Conservation (phyloP, 78 protist genomes). For the Pigoraptor vietnamica region DNA sequence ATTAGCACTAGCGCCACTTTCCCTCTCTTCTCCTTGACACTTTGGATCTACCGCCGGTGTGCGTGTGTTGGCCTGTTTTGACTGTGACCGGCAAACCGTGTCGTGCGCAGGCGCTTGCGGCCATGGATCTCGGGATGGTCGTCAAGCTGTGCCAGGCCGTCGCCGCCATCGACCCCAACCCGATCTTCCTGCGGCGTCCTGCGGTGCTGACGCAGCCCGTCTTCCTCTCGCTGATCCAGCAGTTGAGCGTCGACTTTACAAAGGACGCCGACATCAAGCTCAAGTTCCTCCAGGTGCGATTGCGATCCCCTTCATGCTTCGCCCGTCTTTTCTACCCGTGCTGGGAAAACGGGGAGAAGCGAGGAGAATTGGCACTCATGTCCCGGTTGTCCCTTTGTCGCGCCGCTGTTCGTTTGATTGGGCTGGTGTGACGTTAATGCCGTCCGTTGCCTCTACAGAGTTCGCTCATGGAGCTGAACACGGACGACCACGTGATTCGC, state of each 20-base stretch:
- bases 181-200: neutral
- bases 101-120: neutral
- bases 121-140: neutral
- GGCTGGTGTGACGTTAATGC: neutral
- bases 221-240: neutral
- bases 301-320: too few species aligned
- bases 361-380: neutral
- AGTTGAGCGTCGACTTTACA: neutral
- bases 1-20: too few species aligned
- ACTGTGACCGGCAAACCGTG: too few species aligned
- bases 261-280: neutral
- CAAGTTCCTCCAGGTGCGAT: neutral
- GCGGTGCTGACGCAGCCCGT: neutral
- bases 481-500: neutral
- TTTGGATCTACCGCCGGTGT: too few species aligned
- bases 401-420: neutral
- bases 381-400: neutral
- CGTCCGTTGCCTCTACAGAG: neutral
- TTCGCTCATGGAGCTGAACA: neutral
- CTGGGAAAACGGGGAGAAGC: neutral
- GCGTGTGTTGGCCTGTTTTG: too few species aligned
- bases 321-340: too few species aligned
- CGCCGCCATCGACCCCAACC: neutral
- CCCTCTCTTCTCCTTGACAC: too few species aligned
- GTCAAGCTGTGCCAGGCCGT: neutral